Base-by-base conservation (phyloP, 1,284 basidiomycete species). In the Malassezia pachydermatis region DNA sequence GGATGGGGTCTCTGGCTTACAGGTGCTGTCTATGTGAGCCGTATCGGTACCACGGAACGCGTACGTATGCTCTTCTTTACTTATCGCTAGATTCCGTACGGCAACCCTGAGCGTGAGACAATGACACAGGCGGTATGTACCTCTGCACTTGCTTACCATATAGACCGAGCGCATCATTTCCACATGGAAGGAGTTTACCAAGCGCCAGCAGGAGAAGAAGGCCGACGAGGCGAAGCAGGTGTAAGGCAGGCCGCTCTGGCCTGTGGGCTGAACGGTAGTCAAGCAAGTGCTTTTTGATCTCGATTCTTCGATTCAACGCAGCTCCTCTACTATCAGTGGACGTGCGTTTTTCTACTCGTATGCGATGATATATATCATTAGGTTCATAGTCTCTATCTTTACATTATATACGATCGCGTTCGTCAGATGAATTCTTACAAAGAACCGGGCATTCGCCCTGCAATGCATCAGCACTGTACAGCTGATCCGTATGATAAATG, bases 1-100 rank as follows among this genome's bases (percentile, higher is more conserved):
- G 50, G 36, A 10, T 52, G 50, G 50, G 45, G 50, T 17, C 4
- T 52, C 5, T 52, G 50, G 50, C 41, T 52, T 20, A 47, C 50
- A 4, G 50, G 33, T 10, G 50, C 50, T n/a, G 50, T 52, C 4
- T 52, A 47, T 27, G 40, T 52, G 5, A 52, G 50, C 27, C 50
- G 50, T 8, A 20, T 42, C 33, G 50, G 50, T 20, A 14, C 23
- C 19, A 41, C 39, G n/a, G 50, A 52, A n/a, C 37, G 50, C 11
- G 49, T 51, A 46, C 17, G 49, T 51, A 9, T 27, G 36, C 29
- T 11, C 24, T 16, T 13, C 8, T 13, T 0, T 16, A 4, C 20
- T 34, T 51, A 17, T 46, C 39, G 5, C 23, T 14, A 44, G 48
- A 44, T 44, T 29, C 48, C 48, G 4, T 35, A 45, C 13, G 41